Conservation (phyloP, 1,139 yeast genomes). For the Candida neerlandica region DNA sequence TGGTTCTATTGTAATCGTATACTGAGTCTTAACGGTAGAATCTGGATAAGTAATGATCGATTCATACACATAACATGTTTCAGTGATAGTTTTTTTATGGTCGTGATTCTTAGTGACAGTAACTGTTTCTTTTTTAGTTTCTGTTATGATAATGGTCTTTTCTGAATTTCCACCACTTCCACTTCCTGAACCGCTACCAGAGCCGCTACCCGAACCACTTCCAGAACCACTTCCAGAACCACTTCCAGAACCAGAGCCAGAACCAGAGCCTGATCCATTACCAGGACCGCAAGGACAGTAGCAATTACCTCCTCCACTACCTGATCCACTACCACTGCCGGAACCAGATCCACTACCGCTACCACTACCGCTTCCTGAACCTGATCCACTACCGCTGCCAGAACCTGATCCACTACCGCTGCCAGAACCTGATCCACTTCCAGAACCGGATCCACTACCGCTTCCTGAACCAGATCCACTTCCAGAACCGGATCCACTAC, state of each 20-base stretch:
- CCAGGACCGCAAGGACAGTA: not conserved
- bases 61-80: conserved; percentile 6
- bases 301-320: not conserved
- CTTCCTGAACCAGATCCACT: not conserved
- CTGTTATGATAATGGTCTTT: not conserved
- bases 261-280: not conserved
- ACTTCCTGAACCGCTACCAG: not conserved
- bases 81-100: not conserved
- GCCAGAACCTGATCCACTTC: not conserved
- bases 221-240: not conserved
- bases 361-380: not conserved
- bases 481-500: not conserved
- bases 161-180: not conserved
- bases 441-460: not conserved
- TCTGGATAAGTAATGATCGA: conserved; percentile 4
- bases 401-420: not conserved
- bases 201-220: not conserved
- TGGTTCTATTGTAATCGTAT: conserved; percentile 3
- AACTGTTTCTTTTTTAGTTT: not conserved
- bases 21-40: not conserved
- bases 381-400: not conserved
- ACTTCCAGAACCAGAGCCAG: not conserved
- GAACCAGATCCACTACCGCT: not conserved
- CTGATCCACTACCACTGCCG: not conserved
- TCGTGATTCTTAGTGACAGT: not conserved